These are phyloP conservation scores for Priceomyces carsonii DNA, from an alignment of 805 yeast genomes.

Conservation along the genomic window DNA sequence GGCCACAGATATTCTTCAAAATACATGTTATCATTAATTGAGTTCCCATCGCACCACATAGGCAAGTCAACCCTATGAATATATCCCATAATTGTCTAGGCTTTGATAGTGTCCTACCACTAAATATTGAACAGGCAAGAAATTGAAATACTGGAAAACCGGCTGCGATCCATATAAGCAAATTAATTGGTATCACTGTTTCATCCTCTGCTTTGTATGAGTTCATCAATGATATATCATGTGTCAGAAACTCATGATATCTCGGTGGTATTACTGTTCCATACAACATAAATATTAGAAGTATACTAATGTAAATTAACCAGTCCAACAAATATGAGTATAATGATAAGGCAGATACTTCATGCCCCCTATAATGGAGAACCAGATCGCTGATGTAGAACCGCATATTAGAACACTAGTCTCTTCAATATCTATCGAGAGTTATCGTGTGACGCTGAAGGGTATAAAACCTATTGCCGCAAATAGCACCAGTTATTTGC, in stretches of 20 bases:
- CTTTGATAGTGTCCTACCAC: constrained; percentile 10
- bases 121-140: constrained; percentile 15
- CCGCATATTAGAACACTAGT: constrained; percentile 4
- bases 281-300: constrained; percentile 24
- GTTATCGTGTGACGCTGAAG: no score
- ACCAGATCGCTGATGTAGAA: constrained; percentile 9
- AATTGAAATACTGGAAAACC: constrained; percentile 34
- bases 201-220: constrained; percentile 32
- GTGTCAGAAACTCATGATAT: constrained; percentile 39
- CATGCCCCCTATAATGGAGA: constrained; percentile 4
- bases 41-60: constrained; percentile 36
- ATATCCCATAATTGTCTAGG: constrained; percentile 42
- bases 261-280: constrained; percentile 37
- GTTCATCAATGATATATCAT: constrained; percentile 32
- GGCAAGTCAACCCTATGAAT: constrained; percentile 32
- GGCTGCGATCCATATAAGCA: constrained; percentile 27
- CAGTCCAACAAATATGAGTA: constrained; percentile 20
- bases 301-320: constrained; percentile 19
- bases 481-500: background rate
- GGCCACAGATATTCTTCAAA: constrained; percentile 27
- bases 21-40: constrained; percentile 40
- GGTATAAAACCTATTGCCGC: constrained; percentile 4
- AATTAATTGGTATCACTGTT: constrained; percentile 30
- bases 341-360: constrained; percentile 16
- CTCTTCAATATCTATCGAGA: no score